phyloP scores from a whole-genome alignment of 345 rosid species.

The Physaria fendleri region DNA sequence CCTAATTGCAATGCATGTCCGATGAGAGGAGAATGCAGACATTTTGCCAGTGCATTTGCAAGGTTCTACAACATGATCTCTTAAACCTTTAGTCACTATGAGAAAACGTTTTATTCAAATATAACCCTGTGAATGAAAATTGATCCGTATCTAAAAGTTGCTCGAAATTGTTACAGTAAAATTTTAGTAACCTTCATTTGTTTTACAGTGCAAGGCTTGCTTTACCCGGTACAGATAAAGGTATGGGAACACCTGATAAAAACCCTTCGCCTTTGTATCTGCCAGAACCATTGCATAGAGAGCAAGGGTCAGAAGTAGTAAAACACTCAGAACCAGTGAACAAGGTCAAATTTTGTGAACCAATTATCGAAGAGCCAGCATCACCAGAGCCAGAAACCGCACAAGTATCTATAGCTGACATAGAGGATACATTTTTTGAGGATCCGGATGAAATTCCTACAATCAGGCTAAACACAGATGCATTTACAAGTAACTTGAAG shows the following conservation, averaged over 20 bases:
- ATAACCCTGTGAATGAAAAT: background rate
- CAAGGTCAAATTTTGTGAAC: slow-evolving; percentile 39
- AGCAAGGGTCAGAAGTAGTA: slow-evolving; percentile 28
- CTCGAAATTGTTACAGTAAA: background rate
- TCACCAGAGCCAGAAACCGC: slow-evolving; percentile 59
- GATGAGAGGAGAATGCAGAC: slow-evolving; percentile 97
- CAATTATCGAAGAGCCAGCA: slow-evolving; percentile 87
- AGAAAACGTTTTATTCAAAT: background rate
- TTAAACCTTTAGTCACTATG: background rate
- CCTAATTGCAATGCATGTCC: slow-evolving; percentile 99
- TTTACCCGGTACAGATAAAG: slow-evolving; percentile 62
- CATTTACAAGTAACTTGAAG: slow-evolving; percentile 58
- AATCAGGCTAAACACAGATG: slow-evolving; percentile 61
- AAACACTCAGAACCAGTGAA: slow-evolving; percentile 25
- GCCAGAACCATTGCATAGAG: slow-evolving; percentile 33
- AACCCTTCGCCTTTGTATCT: slow-evolving; percentile 41
- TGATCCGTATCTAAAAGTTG: background rate
- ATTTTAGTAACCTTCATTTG: background rate
- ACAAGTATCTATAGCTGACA: slow-evolving; percentile 45
- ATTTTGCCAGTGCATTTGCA: slow-evolving; percentile 98
- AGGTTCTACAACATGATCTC: slow-evolving; percentile 43
- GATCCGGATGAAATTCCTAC: slow-evolving; percentile 82
- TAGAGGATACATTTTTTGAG: slow-evolving; percentile 56
- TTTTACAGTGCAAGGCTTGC: slow-evolving; percentile 79
- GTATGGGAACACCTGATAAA: slow-evolving; percentile 31